Percentiles rank a stretch among this genome's conserved stretches.
Evolutionary conservation across 768 basidiomycete genomes (phyloP).

Genomic region (Porphyrellus cyaneotinctus): DNA sequence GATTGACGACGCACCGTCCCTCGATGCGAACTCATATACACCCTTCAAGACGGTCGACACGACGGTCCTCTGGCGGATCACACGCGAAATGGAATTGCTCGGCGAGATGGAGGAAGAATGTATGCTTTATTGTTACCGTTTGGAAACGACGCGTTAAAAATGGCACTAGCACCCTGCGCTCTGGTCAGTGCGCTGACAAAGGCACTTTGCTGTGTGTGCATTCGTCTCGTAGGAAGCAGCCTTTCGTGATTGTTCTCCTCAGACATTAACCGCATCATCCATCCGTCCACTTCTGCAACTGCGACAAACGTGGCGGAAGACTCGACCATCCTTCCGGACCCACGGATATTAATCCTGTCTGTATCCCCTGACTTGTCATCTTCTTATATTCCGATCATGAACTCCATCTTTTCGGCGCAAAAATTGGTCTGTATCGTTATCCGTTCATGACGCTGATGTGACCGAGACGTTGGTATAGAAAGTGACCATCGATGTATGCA

Average conservation of each 20-base stretch:
- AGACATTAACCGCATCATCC: constrained; percentile 64
- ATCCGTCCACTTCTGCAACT: constrained; percentile 29
- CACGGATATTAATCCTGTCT: constrained; percentile 74
- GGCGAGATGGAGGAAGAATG: constrained; percentile 46
- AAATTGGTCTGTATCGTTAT: constrained; percentile 63
- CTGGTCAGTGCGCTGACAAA: constrained; percentile 90
- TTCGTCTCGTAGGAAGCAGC: neutral
- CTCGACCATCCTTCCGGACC: constrained; percentile 37
- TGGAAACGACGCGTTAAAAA: constrained; percentile 6
- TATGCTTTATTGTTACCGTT: constrained; percentile 4
- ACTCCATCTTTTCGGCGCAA: constrained; percentile 97
- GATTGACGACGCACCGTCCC: constrained; percentile 33
- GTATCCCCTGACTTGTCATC: constrained; percentile 87
- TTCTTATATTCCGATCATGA: constrained; percentile 98
- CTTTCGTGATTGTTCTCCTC: constrained; percentile 31
- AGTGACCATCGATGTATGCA: constrained; percentile 95
- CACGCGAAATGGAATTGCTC: constrained; percentile 55
- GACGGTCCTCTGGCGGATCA: constrained; percentile 57
- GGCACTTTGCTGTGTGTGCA: constrained; percentile 76
- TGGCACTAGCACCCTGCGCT: constrained; percentile 50
- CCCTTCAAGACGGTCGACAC: constrained; percentile 79
- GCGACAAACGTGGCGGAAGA: constrained; percentile 30
- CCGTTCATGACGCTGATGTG: neutral
- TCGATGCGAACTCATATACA: constrained; percentile 78
- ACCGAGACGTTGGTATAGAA: constrained; percentile 53